Evolutionary conservation across 1,139 yeast genomes (phyloP).

Genomic region (Ogataea hybrid): DNA sequence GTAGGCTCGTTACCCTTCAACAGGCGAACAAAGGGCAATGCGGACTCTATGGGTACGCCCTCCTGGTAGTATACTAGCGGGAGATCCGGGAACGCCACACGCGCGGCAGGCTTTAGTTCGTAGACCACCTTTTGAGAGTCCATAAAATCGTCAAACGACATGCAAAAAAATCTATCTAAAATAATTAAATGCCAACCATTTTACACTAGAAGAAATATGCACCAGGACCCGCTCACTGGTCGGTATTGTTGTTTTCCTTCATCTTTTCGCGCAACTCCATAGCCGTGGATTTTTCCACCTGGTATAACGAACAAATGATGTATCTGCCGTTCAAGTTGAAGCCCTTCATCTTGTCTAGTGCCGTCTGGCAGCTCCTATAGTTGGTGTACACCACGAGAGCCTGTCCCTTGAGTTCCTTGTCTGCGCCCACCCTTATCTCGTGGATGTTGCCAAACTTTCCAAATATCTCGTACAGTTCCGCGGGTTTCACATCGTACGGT

Average conservation of each 20-base stretch:
- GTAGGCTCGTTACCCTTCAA: slow-evolving; percentile 42
- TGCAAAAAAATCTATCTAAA: not conserved
- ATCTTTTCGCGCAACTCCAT: slow-evolving; percentile 12
- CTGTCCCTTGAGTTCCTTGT: slow-evolving; percentile 47
- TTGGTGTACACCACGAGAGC: slow-evolving; percentile 58
- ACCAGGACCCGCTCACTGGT: not conserved
- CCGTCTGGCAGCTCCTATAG: slow-evolving; percentile 46
- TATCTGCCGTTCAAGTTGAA: slow-evolving; percentile 60
- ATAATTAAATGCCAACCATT: no score
- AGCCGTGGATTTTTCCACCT: slow-evolving; percentile 39
- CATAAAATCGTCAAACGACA: slow-evolving; percentile 22
- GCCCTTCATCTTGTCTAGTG: slow-evolving; percentile 56
- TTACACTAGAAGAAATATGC: no score
- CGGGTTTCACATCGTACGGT: slow-evolving; percentile 49
- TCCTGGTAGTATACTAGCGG: slow-evolving; percentile 22
- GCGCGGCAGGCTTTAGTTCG: slow-evolving; percentile 18
- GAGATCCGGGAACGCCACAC: slow-evolving; percentile 3
- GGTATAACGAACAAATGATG: slow-evolving; percentile 48
- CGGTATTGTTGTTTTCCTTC: not conserved
- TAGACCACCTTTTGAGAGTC: slow-evolving; percentile 32
- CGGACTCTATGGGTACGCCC: slow-evolving; percentile 17
- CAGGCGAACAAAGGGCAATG: slow-evolving; percentile 38
- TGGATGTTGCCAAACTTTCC: slow-evolving; percentile 57
- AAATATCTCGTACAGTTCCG: slow-evolving; percentile 51
- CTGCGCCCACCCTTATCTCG: slow-evolving; percentile 52